phyloP scores from a whole-genome alignment of 768 basidiomycete species.

The Leccinum disarticulatum region DNA sequence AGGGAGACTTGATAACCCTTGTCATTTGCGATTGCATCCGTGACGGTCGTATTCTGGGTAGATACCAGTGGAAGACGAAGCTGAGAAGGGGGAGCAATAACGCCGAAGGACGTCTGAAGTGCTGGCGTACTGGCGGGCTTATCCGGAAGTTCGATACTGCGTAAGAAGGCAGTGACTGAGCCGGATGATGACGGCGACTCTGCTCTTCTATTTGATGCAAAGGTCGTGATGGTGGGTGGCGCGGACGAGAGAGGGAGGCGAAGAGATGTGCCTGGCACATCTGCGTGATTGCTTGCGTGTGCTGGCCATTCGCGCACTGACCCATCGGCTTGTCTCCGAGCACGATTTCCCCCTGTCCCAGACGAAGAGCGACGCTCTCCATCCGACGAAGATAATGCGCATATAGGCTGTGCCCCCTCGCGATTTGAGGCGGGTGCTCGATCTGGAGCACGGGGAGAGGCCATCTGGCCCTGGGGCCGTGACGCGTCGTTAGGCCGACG shows the following conservation, averaged over 20 bases:
- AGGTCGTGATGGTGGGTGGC: slow-evolving; percentile 1
- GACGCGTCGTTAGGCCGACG: slow-evolving; percentile 16
- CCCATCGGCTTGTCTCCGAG: slow-evolving; percentile 9
- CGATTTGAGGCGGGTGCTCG: slow-evolving; percentile 7
- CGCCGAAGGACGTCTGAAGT: slow-evolving; percentile 10
- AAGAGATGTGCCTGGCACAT: slow-evolving; percentile 14
- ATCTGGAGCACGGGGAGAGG: slow-evolving; percentile 4
- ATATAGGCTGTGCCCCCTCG: slow-evolving; percentile 6
- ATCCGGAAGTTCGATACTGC: slow-evolving; percentile 25
- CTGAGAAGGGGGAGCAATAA: slow-evolving; percentile 7
- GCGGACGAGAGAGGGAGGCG: slow-evolving; percentile 16
- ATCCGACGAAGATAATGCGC: neutral
- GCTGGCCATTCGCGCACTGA: slow-evolving; percentile 7
- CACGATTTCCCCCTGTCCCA: slow-evolving; percentile 10
- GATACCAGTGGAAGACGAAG: slow-evolving; percentile 16
- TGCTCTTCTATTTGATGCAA: neutral
- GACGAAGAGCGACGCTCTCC: slow-evolving; percentile 2
- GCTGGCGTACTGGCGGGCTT: slow-evolving; percentile 12
- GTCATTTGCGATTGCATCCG: slow-evolving; percentile 2
- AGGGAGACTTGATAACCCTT: slow-evolving; percentile 24
- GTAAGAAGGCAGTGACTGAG: slow-evolving; percentile 26
- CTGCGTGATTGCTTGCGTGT: slow-evolving; percentile 4
- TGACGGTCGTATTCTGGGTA: slow-evolving; percentile 2
- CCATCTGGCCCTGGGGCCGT: slow-evolving; percentile 5
- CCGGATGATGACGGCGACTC: slow-evolving; percentile 13